Conservation (phyloP, 2,329 filamentous ascomycete genomes). For the Chaetomiaceae sp. region DNA sequence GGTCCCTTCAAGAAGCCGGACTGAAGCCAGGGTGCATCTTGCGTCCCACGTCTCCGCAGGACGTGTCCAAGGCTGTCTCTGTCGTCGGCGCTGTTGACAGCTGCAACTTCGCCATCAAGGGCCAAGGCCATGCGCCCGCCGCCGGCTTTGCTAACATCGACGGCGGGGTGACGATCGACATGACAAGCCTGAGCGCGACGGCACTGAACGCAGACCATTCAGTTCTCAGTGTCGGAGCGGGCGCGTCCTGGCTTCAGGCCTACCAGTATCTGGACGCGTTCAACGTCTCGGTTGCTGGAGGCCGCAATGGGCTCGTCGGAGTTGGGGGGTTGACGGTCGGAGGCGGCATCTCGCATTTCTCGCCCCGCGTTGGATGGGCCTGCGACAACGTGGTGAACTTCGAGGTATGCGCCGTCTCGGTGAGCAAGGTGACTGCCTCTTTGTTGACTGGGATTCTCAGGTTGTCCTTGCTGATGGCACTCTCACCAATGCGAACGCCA, state of each 20-base stretch:
- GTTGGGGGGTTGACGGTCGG: not conserved
- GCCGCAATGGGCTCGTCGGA: not conserved
- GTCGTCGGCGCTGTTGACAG: not conserved
- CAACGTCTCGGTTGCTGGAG: slow-evolving; percentile 1
- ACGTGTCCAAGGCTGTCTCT: slow-evolving; percentile 1
- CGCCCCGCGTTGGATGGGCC: slow-evolving; percentile 5
- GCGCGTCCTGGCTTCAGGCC: not conserved
- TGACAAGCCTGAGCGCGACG: not conserved
- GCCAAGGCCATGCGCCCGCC: slow-evolving; percentile 4
- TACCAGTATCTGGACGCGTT: slow-evolving; percentile 2
- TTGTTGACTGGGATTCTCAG: not conserved
- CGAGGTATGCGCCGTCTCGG: not conserved
- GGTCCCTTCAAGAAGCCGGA: slow-evolving; percentile 1
- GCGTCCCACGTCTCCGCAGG: not conserved
- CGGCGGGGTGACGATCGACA: slow-evolving; percentile 4
- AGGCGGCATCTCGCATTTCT: slow-evolving; percentile 5
- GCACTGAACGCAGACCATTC: not conserved
- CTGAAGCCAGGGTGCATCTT: slow-evolving; percentile 1
- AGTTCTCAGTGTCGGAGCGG: slow-evolving; percentile 1
- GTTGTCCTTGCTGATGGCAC: slow-evolving; percentile 1
- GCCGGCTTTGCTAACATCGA: slow-evolving; percentile 4
- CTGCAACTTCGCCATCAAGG: slow-evolving; percentile 3
- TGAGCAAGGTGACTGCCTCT: too few species aligned
- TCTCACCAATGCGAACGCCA: not conserved
- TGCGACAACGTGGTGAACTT: slow-evolving; percentile 5